Base-by-base conservation (phyloP, 1,139 yeast genomes). In the Suhomyces guaymorum region DNA sequence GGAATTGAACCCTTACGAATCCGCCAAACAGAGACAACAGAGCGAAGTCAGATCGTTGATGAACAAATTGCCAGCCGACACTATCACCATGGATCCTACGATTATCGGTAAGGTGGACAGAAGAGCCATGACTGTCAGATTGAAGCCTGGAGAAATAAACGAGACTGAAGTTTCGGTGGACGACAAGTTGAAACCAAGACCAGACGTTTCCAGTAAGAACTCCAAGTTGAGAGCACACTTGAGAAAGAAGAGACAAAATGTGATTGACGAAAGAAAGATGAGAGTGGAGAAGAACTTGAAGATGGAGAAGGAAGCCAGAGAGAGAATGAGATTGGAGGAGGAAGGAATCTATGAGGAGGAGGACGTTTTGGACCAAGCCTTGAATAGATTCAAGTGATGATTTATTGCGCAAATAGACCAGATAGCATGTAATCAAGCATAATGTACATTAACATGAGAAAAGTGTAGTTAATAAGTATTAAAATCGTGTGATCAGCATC, bases 11-110 rank as follows among this genome's bases (percentile, higher is more conserved):
- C 98, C 98, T 43, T 94, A 75, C 65, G 96, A 88, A 63, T 78
- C 94, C 15, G 82, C 89, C 31, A 84, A 87, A 58, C 97, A 90
- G 63, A 82, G 98, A 70, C 95, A 92, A 61, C 95, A 92, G 66
- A 75, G 78, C 38, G 98, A 94, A 69, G 96, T 94, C 28, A 79
- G 94, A 55, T 66, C 83, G 1, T 73, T 94, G 57, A 65, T 94
- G 59, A 87, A 92, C 64, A 94, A 94, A 64, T 72, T 94, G 47
- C 82, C 87, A 47, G 94, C 97, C 4, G 97, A 90, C 57, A 82
- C 96, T 65, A 92, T 94, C 44, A 72, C 95, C 1, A 70, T 92
- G 52, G 96, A 92, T 68, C 98, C 98, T 41, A 78, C 75, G 52
- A 78, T 76, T 36, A 84, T 94, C 50, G 99, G 98, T 49, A 75